phyloP scores from a whole-genome alignment of 345 rosid species.

The Gossypium stocksii region DNA sequence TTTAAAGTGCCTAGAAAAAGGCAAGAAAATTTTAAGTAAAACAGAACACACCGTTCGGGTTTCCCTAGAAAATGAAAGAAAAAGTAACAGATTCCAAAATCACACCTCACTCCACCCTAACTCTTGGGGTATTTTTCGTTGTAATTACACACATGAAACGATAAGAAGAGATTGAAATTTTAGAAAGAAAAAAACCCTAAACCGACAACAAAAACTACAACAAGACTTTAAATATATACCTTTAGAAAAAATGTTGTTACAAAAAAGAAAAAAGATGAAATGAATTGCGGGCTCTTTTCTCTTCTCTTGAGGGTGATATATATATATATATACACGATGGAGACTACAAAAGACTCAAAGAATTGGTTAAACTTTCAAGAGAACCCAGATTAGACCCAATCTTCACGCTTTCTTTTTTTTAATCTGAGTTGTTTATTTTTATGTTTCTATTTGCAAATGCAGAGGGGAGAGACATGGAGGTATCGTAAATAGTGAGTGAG shows the following conservation, averaged over 20 bases:
- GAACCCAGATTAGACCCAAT: slow-evolving; percentile 13
- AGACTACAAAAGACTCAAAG: not conserved
- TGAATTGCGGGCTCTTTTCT: not conserved
- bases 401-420: slow-evolving; percentile 4
- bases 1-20: not conserved
- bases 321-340: too few species aligned
- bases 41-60: not conserved
- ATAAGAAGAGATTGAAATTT: not conserved
- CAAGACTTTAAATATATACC: too few species aligned
- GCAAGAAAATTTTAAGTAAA: not conserved
- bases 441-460: too few species aligned
- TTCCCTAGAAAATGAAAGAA: slow-evolving; percentile 3
- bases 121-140: not conserved
- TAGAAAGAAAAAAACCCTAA: not conserved
- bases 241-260: too few species aligned
- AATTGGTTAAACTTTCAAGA: not conserved
- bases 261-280: not conserved
- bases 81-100: not conserved
- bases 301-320: not conserved
- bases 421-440: too few species aligned
- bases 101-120: slow-evolving; percentile 4
- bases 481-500: too few species aligned
- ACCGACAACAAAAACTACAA: not conserved
- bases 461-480: too few species aligned
- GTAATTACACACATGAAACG: not conserved